Evolutionary conservation across 169 alveolate species (phyloP).

Genomic region (Plasmodium billcollinsi): DNA sequence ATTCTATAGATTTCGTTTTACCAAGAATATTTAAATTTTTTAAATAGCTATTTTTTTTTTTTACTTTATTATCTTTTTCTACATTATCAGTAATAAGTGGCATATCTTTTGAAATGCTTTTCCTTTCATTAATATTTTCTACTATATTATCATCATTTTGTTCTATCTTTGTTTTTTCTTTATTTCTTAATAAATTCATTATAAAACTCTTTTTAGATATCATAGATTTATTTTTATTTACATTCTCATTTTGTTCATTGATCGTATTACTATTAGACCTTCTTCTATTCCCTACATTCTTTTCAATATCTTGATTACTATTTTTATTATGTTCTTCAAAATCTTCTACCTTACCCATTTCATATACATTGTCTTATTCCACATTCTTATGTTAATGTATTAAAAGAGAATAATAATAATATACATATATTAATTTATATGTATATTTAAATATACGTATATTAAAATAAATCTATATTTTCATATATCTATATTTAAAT

Average conservation of each 20-base stretch:
- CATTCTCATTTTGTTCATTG: conserved; percentile 4
- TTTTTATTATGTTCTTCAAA: conserved; percentile 27
- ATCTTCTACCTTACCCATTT: conserved; percentile 35
- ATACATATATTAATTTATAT: conserved; percentile 2
- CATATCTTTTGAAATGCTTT: conserved; percentile 12
- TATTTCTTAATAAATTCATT: conserved; percentile 16
- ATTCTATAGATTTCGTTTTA: conserved; percentile 4
- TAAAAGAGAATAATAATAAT: not conserved
- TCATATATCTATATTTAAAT: not conserved
- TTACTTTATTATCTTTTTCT: conserved; percentile 13
- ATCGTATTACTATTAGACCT: not conserved
- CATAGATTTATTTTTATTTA: conserved; percentile 8
- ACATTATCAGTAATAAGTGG: not conserved
- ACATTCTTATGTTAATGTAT: conserved; percentile 7
- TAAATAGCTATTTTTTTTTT: conserved; percentile 38
- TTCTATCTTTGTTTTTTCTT: conserved; percentile 2
- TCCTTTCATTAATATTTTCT: conserved; percentile 9
- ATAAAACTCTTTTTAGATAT: conserved; percentile 37
- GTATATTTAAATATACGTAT: not conserved
- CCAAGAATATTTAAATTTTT: conserved; percentile 13
- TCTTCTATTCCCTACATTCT: conserved; percentile 2
- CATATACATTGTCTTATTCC: conserved; percentile 25
- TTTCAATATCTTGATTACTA: not conserved
- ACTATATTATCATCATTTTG: not conserved
- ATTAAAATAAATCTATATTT: not conserved